Base-by-base conservation (phyloP, 225 moss, liverwort and hornwort species). In the Physcomitrium patens region DNA sequence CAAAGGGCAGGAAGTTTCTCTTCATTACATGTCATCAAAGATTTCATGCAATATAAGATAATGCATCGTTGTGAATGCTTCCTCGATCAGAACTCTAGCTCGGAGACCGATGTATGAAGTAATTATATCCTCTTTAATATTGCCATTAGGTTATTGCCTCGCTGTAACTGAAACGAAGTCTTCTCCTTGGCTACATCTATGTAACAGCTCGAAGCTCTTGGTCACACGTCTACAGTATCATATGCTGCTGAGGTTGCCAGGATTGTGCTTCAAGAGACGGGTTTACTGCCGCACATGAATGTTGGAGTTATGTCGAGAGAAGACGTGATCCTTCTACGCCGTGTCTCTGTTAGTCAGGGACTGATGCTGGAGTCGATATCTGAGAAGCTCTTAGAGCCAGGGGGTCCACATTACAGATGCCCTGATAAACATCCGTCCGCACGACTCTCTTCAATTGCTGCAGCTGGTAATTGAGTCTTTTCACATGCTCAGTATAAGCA, bases 361-460 rank as follows among this genome's bases (percentile, higher is more conserved):
- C 85, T 95, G 70, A 95, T 95, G 95, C 70, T 95, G 75, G 95
- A 95, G 81, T 91, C 95, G 31, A 47, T 87, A 49, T 93, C 95
- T 52, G 87, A 91, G 67, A 86, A 87, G 56, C 84, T 95, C 42
- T 76, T 90, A 65, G 84, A 89, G 79, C 85, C 84, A 60, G 91
- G 93, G 53, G 89, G 93, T 79, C 90, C 95, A 26, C 95, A 95
- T 85, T 84, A 85, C 73, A 91, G 84, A 62, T 95, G 93, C 74
- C 95, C 90, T 18, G 95, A 95, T 79, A 95, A 95, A 85, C 71
- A 83, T 65, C 91, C 93, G 46, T 57, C 74, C 60, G 78, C 78
- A 51, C 88, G 95, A 41, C 91, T 95, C 24, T 73, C 86, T 71
- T 91, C 91, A 62, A 95, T 95, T 83, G 85, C 82, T 67, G 93